Evolutionary conservation across 1,284 basidiomycete genomes (phyloP).

Genomic region (Heterobasidion occidentale): DNA sequence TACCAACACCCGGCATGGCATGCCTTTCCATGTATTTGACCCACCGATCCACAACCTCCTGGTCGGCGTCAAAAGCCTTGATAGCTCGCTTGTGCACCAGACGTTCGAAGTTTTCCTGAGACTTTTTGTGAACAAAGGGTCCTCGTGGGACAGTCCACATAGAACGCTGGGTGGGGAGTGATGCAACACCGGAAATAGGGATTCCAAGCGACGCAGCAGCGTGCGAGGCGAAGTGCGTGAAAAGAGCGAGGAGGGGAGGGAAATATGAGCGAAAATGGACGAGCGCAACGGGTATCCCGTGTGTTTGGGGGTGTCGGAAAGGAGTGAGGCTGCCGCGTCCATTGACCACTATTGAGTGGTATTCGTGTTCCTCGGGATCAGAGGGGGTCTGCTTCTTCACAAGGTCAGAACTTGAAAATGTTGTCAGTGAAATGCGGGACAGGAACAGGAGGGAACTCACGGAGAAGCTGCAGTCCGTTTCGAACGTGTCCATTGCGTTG

Average conservation of each 20-base stretch:
- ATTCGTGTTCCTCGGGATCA: conserved; percentile 10
- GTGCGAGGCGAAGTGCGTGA: conserved; percentile 80
- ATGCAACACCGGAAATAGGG: conserved; percentile 63
- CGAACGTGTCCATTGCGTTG: neutral
- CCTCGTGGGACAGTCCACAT: conserved; percentile 85
- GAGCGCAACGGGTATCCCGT: conserved; percentile 75
- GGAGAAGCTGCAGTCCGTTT: neutral
- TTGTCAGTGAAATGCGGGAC: neutral
- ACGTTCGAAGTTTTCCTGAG: conserved; percentile 93
- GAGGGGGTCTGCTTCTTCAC: neutral
- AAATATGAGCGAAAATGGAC: conserved; percentile 82
- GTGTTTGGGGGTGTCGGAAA: conserved; percentile 51
- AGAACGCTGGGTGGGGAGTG: conserved; percentile 70
- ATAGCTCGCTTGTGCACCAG: conserved; percentile 78
- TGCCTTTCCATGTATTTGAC: conserved; percentile 76
- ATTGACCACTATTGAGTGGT: conserved; percentile 38
- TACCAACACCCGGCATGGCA: conserved; percentile 79
- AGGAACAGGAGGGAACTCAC: neutral
- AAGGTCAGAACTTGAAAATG: neutral
- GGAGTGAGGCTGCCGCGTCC: conserved; percentile 50
- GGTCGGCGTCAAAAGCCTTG: conserved; percentile 87
- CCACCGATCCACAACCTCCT: conserved; percentile 77
- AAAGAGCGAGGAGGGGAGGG: conserved; percentile 65
- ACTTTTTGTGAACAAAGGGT: conserved; percentile 93
- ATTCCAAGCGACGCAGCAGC: conserved; percentile 82